Evolutionary conservation across 2,329 filamentous ascomycete genomes (phyloP).

Genomic region (Dothideomycetidae sp.): DNA sequence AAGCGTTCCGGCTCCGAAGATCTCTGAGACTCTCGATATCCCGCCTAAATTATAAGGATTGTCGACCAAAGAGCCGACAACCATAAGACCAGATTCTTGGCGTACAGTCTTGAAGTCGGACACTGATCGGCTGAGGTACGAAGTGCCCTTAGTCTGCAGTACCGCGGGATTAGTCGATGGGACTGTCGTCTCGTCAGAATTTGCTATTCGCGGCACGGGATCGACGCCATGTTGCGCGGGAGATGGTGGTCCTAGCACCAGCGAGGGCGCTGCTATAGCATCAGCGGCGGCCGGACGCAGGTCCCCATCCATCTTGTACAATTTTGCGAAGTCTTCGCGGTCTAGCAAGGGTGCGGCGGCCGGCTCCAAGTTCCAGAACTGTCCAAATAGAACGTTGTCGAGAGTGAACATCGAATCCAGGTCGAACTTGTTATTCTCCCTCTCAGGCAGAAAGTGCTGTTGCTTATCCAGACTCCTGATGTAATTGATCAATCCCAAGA

Average conservation of each 20-base stretch:
- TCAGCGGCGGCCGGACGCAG: not conserved
- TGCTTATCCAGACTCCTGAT: constrained; percentile 32
- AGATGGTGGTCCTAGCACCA: constrained; percentile 12
- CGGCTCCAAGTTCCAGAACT: constrained; percentile 30
- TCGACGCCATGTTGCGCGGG: constrained; percentile 22
- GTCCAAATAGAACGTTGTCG: constrained; percentile 31
- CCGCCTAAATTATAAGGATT: constrained; percentile 38
- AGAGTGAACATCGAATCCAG: constrained; percentile 30
- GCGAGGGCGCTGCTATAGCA: not conserved
- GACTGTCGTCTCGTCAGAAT: not conserved
- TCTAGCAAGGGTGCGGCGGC: constrained; percentile 25
- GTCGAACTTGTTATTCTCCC: constrained; percentile 29
- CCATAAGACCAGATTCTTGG: constrained; percentile 26
- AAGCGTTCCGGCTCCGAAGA: constrained; percentile 34
- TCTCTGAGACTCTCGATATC: constrained; percentile 36
- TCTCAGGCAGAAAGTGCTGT: constrained; percentile 23
- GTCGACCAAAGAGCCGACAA: constrained; percentile 37
- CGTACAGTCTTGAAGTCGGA: constrained; percentile 13
- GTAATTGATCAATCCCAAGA: constrained; percentile 29
- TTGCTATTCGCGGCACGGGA: constrained; percentile 6
- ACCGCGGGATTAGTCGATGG: constrained; percentile 15
- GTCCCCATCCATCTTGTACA: constrained; percentile 21
- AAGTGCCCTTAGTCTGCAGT: constrained; percentile 39
- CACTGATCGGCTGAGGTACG: constrained; percentile 27
- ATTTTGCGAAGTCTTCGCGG: constrained; percentile 26